phyloP scores from a whole-genome alignment of 306 rosid species.

The Cicer bijugum region DNA sequence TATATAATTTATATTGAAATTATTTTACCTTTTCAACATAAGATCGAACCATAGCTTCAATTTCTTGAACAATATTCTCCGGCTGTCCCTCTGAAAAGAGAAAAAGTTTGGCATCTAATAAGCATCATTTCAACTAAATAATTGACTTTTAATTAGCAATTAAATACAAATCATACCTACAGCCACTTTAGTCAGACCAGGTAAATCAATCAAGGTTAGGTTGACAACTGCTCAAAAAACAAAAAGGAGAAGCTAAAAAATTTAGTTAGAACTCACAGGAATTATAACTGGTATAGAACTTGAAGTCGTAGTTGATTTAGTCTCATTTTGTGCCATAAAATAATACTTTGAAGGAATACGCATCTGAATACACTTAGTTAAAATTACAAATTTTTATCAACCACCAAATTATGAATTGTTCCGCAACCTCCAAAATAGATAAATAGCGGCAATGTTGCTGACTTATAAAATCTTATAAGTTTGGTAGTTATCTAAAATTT shows the following conservation, averaged over 20 bases:
- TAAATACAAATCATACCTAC: slow-evolving; percentile 64
- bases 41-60: slow-evolving; percentile 84
- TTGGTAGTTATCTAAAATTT: slow-evolving; percentile 1
- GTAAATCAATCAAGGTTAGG: slow-evolving; percentile 89
- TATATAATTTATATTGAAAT: background rate
- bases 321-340: slow-evolving; percentile 22
- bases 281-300: too few relatives aligned
- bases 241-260: background rate
- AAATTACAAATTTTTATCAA: background rate
- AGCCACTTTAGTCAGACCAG: slow-evolving; percentile 97
- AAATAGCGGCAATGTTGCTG: background rate
- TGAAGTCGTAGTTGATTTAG: background rate
- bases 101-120: slow-evolving; percentile 20
- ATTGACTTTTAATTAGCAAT: slow-evolving; percentile 2
- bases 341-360: background rate
- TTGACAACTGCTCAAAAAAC: slow-evolving; percentile 79
- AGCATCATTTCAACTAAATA: slow-evolving; percentile 24
- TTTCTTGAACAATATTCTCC: slow-evolving; percentile 87
- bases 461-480: background rate
- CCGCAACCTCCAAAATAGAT: slow-evolving; percentile 9
- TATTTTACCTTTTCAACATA: slow-evolving; percentile 81
- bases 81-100: slow-evolving; percentile 88
- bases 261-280: too few relatives aligned
- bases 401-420: background rate
- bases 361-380: background rate